Evolutionary conservation across 306 rosid species (phyloP).

Genomic region (Cyamopsis tetragonoloba): DNA sequence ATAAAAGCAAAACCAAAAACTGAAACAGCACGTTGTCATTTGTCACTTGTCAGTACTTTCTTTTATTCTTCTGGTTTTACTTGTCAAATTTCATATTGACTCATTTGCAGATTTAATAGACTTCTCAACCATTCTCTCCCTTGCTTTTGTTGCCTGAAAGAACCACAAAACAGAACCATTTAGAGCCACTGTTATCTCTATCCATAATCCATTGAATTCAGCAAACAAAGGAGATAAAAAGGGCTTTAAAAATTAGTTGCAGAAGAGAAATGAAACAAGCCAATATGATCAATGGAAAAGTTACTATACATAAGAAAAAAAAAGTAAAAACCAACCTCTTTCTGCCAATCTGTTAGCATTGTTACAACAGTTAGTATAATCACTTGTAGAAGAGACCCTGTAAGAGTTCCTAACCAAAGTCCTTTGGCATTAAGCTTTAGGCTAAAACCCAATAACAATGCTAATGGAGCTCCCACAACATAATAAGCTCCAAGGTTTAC

Average conservation of each 20-base stretch:
- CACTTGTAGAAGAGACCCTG: slow-evolving; percentile 29
- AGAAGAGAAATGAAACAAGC: neutral
- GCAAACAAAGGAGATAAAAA: neutral
- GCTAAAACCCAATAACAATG: slow-evolving; percentile 31
- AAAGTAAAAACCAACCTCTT: slow-evolving; percentile 20
- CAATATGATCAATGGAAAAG: neutral
- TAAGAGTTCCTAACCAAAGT: slow-evolving; percentile 39
- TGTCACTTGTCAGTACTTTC: neutral
- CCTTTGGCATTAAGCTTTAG: slow-evolving; percentile 30
- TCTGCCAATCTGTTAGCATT: slow-evolving; percentile 36
- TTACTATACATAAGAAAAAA: no score
- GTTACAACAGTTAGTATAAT: slow-evolving; percentile 26
- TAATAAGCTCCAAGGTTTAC: slow-evolving; percentile 47
- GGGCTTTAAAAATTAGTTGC: neutral
- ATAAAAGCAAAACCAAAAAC: neutral
- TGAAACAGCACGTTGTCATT: neutral
- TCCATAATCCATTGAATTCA: neutral
- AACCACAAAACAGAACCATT: neutral
- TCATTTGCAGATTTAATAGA: neutral
- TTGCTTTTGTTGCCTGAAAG: slow-evolving; percentile 33
- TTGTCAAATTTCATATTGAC: neutral
- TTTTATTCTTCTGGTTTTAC: neutral
- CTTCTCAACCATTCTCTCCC: slow-evolving; percentile 25
- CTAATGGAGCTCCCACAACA: slow-evolving; percentile 34
- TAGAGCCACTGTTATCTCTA: neutral